Base-by-base conservation (phyloP, 2,329 filamentous ascomycete species). In the Aspergillus luchuensis region DNA sequence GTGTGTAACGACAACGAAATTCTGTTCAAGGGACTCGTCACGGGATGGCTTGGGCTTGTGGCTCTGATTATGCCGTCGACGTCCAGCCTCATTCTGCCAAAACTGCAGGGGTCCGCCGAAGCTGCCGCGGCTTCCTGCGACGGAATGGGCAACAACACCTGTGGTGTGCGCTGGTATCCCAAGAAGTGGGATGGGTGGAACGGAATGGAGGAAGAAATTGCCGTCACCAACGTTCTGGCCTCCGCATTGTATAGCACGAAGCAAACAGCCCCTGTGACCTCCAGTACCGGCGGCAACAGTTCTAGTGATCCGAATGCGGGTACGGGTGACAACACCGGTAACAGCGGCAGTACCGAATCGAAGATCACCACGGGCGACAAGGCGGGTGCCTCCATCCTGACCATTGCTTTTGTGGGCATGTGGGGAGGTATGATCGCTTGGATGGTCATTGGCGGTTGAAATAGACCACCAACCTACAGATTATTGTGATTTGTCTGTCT, bases 1-100 rank as follows among this genome's bases (percentile, higher is more conserved):
- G 82, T 77, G 23, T 94, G 91, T 78, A 88, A 88, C 59, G 81
- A 84, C 59, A 90, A 93, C 69, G 89, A 91, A 81, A 75, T 85
- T 60, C 85, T 85, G 1, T 92, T 89, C 83, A 91, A 91, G 75
- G 88, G 88, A 41, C 87, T 88, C 62, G 79, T 91, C 21, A 82
- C 86, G 67, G 84, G 87, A 39, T 90, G 87, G 86, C 79, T 91
- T 66, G 81, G 85, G 3, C 80, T 83, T 21, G 81, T 84, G 1
- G 83, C 85, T 2, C 81, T 88, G 66, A 58, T 91, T n/a, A 87
- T 85, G 0, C 89, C 89, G 0, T 82, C 81, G 50, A 87, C 84
- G 0, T 74, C 74, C 33, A 75, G 81, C 0, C 76, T 71, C 23
- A 86, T 92, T 66, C 76, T 84, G 59, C 82, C 86, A 0, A 81